These are phyloP conservation scores for Neoboletus magnificus DNA, from an alignment of 768 basidiomycete genomes.

Conservation along the genomic window DNA sequence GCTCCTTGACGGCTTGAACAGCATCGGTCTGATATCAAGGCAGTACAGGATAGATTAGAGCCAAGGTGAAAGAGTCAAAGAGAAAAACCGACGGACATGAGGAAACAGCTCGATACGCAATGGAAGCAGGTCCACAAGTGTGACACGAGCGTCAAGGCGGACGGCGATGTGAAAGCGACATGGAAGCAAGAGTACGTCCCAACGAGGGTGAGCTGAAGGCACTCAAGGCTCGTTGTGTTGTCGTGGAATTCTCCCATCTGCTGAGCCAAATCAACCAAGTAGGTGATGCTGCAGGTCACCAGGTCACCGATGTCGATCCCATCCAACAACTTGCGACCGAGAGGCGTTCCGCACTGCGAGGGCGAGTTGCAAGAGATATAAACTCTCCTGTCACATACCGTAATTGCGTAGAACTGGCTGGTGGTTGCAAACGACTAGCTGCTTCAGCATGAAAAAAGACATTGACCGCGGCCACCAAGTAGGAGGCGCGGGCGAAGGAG, in stretches of 20 bases:
- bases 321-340: conserved; percentile 58
- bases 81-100: no score
- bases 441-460: conserved; percentile 80
- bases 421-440: conserved; percentile 83
- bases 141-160: conserved; percentile 77
- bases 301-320: conserved; percentile 75
- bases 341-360: conserved; percentile 49
- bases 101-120: no score
- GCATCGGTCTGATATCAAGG: conserved; percentile 71
- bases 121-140: conserved; percentile 92
- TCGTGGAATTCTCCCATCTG: neutral
- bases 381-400: conserved; percentile 66
- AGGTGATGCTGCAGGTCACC: conserved; percentile 49
- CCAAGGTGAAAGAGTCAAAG: no score
- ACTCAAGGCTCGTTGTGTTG: conserved; percentile 60
- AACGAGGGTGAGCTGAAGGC: conserved; percentile 89
- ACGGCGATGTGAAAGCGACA: conserved; percentile 72
- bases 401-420: conserved; percentile 83
- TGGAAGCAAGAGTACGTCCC: conserved; percentile 78
- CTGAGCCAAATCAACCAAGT: neutral
- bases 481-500: no score
- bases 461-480: conserved; percentile 67
- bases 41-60: conserved; percentile 69
- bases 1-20: conserved; percentile 62
- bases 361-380: conserved; percentile 68